Conservation (phyloP, 345 rosid genomes). For the Ceriops zippeliana region DNA sequence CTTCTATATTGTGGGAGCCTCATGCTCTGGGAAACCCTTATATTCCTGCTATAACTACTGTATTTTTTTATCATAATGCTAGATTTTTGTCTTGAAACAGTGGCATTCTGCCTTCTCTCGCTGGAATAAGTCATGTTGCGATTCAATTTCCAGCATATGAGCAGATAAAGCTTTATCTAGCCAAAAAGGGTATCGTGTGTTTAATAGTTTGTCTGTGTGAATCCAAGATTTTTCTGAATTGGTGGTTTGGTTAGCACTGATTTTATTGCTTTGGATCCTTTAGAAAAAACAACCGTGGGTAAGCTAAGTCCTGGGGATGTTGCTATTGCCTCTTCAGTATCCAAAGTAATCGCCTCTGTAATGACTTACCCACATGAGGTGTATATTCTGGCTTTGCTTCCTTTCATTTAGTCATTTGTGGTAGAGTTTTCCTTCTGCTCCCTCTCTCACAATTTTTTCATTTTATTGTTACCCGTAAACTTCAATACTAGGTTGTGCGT, state of each 20-base stretch:
- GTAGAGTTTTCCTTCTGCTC: neutral
- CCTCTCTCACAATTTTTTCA: neutral
- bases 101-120: slow-evolving; percentile 88
- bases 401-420: neutral
- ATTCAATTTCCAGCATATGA: slow-evolving; percentile 96
- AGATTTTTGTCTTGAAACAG: slow-evolving; percentile 46
- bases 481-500: slow-evolving; percentile 57
- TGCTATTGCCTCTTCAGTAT: slow-evolving; percentile 72
- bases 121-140: slow-evolving; percentile 90
- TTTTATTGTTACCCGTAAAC: neutral
- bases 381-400: slow-evolving; percentile 1
- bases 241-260: slow-evolving; percentile 21
- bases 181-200: slow-evolving; percentile 49
- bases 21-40: neutral
- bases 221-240: neutral
- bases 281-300: slow-evolving; percentile 63
- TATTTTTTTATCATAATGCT: slow-evolving; percentile 1
- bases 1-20: too few species aligned
- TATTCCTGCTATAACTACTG: too few species aligned
- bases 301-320: slow-evolving; percentile 55
- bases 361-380: slow-evolving; percentile 97
- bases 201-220: slow-evolving; percentile 1
- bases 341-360: slow-evolving; percentile 81
- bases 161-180: slow-evolving; percentile 76
- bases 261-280: slow-evolving; percentile 23